Base-by-base conservation (phyloP, 352 stramenopile genomes). In the Phytophthora crassamura region DNA sequence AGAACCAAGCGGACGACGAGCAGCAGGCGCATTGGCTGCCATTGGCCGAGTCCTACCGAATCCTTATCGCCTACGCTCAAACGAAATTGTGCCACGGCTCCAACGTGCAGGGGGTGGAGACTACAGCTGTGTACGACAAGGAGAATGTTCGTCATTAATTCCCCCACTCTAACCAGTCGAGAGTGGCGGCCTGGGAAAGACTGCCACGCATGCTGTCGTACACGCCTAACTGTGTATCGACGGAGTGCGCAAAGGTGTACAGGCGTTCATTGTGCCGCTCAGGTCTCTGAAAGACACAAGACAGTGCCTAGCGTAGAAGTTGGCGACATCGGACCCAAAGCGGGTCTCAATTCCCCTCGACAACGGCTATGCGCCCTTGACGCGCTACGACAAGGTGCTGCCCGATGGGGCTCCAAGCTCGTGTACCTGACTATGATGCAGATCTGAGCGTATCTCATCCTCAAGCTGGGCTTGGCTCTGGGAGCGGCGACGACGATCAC, bases 151-250 rank as follows among this genome's bases (percentile, higher is more conserved):
- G 74, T 97, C 30, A 90, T 99, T 53, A 64, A 99, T 72, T 97
- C 91, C 11, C 97, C 97, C 0, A 98, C 94, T 20, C 62, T 98
- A 35, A 98, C 94, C 38, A 86, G 78, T 38, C 79, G 82, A 47
- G 99, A 99, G 72, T 98, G 97, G 83, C 99, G 97, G 97, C 94
- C 94, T 7, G 56, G 56, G 56, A 16, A 64, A 64, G 25, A 64
- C 56, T 22, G 45, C 56, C 12, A 64, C 56, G 1, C 56, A 64
- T 15, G 45, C 56, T 34, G 56, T 64, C 16, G 56, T 57, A 5
- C 56, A 64, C 18, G 56, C 56, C 14, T 43, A 64, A 56, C 43
- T 64, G 20, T 25, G 12, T 2, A 64, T 64, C 20, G 56, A 50
- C 9, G 45, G 45, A 18, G 25, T 36, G 7, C 45, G 41, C 56